Base-by-base conservation (phyloP, 192 early-diverging fungal species). In the Rhizophlyctis rosea region DNA sequence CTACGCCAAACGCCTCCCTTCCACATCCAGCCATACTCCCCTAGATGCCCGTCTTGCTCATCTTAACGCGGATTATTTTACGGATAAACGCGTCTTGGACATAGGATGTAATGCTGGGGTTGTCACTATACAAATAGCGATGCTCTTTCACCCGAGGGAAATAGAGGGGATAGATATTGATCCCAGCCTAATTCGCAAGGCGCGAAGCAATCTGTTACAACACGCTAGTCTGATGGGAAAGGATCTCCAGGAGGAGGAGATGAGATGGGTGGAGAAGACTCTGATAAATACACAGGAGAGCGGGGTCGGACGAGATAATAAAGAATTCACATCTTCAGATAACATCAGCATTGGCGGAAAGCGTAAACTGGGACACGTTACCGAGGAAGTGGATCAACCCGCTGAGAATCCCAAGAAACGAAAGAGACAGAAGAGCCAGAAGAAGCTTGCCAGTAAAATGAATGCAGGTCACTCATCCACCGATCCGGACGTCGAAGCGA, bases 131-230 rank as follows among this genome's bases (percentile, higher is more conserved):
- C 24, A 5, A 1, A 28, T 75, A 68, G 91, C 86, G 0, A n/a
- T 71, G 44, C 62, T 78, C 30, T 80, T 76, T 33, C 55, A 60
- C 2, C 85, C 91, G 1, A 16, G 3, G 2, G 66, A 59, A 64
- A 80, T 90, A 23, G 75, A 81, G 3, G 91, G 90, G 5, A 78
- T 93, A 5, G 91, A 93, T 63, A 83, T 93, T 51, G 91, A 93
- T 59, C 69, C 77, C 3, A 56, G 47, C 18, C 64, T 93, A 65
- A 80, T 91, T 49, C 53, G 59, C 4, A 81, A 83, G 32, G 91
- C 91, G 11, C 61, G 78, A 21, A 53, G 39, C 0, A 61, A 76
- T 32, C 54, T 82, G 28, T 62, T 64, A 9, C 16, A 60, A 2
- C 47, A 54, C 3, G 64, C 53, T 0, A 52, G 64, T 18, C 25